Base-by-base conservation (phyloP, 306 rosid species). In the Vigna hirtella region DNA sequence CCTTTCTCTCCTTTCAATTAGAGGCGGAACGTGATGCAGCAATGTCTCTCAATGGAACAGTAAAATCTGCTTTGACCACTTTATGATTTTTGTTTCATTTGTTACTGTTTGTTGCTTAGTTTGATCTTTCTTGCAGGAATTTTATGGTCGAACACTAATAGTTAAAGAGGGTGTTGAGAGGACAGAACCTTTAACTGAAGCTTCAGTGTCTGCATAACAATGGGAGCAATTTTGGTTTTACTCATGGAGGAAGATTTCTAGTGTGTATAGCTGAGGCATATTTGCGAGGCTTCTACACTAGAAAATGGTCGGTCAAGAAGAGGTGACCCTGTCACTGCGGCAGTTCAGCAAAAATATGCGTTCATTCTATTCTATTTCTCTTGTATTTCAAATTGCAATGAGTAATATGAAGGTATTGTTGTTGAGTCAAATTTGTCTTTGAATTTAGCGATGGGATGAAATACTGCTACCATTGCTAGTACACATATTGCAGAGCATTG, bases 11-110 rank as follows among this genome's bases (percentile, higher is more conserved):
- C 5, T 88, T 85, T 76, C 77, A 85, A 79, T 81, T 85, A 7
- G 81, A 85, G 51, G 81, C 78, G 2, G 91, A 90, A 63, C 88
- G 95, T 2, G 82, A 88, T 59, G 74, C 88, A 3, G 85, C 95
- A 5, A 20, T 62, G 22, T 74, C 89, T 68, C 73, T 90, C 40
- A 45, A 86, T 80, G 88, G 89, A 86, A 85, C 82, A 15, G 91
- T 85, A 84, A 81, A 52, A 18, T 14, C 40, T 16, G 59, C 51
- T 55, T 85, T 56, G 1, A 22, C 72, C 66, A 22, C 30, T 57
- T 62, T 36, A 11, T n/a, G 17, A 50, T 43, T 3, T 43, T 10
- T 45, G 50, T 45, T 45, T 45, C 47, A 42, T 42, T 42, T 42
- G 47, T 42, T 42, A 9, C 47, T 9, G 47, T 45, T 45, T 45